phyloP scores from a whole-genome alignment of 139 green algal species.

The Chlamydomonas sp. region DNA sequence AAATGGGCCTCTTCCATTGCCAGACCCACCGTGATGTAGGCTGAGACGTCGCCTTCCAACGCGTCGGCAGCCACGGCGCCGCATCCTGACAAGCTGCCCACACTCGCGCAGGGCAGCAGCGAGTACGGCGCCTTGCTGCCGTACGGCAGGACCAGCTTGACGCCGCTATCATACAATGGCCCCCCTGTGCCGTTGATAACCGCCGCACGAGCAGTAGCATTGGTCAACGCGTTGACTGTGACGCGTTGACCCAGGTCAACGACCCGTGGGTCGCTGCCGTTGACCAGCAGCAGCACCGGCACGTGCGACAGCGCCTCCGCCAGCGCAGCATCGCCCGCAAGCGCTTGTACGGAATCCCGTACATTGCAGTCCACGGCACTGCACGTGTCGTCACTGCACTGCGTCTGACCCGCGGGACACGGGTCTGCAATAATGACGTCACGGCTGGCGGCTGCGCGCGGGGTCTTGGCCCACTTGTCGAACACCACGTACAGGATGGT shows the following conservation, averaged over 20 bases:
- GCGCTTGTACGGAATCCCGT: neutral
- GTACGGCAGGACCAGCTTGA: slow-evolving; percentile 11
- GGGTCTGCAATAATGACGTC: neutral
- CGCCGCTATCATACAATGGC: neutral
- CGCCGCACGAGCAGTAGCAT: neutral
- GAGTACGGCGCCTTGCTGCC: slow-evolving; percentile 28
- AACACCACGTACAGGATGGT: slow-evolving; percentile 23
- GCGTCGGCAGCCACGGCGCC: slow-evolving; percentile 6
- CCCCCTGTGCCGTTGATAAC: neutral
- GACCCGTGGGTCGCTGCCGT: neutral
- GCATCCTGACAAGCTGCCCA: neutral
- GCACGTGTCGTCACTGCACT: neutral
- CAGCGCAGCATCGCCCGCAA: neutral
- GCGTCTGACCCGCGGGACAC: neutral
- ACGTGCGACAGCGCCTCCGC: neutral
- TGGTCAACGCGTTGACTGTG: neutral
- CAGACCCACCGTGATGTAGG: neutral
- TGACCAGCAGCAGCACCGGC: slow-evolving; percentile 1
- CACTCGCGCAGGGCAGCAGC: slow-evolving; percentile 14
- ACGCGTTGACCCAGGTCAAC: no score
- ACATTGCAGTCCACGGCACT: neutral
- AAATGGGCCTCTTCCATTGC: no score
- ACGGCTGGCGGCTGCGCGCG: slow-evolving; percentile 9
- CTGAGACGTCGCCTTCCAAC: slow-evolving; percentile 16
- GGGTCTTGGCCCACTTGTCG: slow-evolving; percentile 14